Percentiles rank a stretch among this genome's conserved stretches.
Evolutionary conservation across 345 rosid genomes (phyloP).

Genomic region (Pistacia atlantica): DNA sequence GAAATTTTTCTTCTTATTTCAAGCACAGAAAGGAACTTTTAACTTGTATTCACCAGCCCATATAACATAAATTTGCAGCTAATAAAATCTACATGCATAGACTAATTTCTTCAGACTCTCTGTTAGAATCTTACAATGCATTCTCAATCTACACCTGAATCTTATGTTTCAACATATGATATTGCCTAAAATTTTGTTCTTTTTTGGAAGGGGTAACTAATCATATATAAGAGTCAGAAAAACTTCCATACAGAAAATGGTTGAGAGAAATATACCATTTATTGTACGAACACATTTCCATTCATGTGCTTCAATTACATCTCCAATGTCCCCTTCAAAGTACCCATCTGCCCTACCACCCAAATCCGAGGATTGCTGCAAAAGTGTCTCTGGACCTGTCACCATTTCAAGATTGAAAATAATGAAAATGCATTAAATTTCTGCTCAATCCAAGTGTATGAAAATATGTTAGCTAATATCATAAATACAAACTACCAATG

Average conservation of each 20-base stretch:
- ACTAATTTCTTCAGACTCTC: background rate
- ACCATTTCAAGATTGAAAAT: slow-evolving; percentile 18
- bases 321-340: slow-evolving; percentile 72
- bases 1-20: background rate
- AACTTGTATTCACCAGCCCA: background rate
- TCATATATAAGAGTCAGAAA: no score
- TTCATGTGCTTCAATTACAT: slow-evolving; percentile 80
- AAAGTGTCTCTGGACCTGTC: slow-evolving; percentile 85
- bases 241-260: background rate
- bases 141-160: no score
- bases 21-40: background rate
- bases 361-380: slow-evolving; percentile 71
- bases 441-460: background rate
- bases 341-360: slow-evolving; percentile 43
- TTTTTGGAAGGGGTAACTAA: no score
- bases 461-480: background rate
- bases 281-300: slow-evolving; percentile 93
- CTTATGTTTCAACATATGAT: no score
- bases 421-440: background rate
- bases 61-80: no score
- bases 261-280: slow-evolving; percentile 50
- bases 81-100: background rate
- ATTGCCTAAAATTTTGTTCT: no score
- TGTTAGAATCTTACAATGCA: background rate
- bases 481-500: background rate